A percentile compares a stretch with the other conserved stretches of the same genome.
Evolutionary conservation across 192 early-diverging fungal species (phyloP).

Genomic region (Bifiguratus adelaidae): DNA sequence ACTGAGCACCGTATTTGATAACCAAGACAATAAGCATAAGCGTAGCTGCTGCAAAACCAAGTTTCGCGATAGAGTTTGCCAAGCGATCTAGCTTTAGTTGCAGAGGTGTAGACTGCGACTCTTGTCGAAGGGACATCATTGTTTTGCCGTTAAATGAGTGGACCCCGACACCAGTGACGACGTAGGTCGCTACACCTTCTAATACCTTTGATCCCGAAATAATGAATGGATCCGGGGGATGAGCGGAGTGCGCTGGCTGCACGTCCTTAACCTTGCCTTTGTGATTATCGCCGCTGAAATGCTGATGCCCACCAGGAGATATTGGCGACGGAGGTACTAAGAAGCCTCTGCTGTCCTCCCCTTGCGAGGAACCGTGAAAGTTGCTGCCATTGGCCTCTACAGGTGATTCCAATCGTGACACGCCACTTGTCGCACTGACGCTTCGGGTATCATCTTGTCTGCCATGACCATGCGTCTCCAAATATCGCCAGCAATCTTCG

Average conservation of each 20-base stretch:
- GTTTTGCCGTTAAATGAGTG: slow-evolving; percentile 85
- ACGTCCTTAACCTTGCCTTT: slow-evolving; percentile 8
- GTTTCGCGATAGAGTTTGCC: slow-evolving; percentile 89
- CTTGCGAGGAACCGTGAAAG: slow-evolving; percentile 16
- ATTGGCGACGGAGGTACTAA: slow-evolving; percentile 2
- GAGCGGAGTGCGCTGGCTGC: slow-evolving; percentile 10
- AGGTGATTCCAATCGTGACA: slow-evolving; percentile 3
- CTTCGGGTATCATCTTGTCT: slow-evolving; percentile 12
- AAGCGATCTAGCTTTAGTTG: slow-evolving; percentile 83
- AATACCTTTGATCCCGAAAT: slow-evolving; percentile 88
- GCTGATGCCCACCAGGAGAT: background rate
- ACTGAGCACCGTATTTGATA: slow-evolving; percentile 74
- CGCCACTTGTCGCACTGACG: background rate
- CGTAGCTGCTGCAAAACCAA: slow-evolving; percentile 75
- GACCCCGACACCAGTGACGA: slow-evolving; percentile 75
- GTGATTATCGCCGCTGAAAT: background rate
- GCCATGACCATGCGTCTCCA: slow-evolving; percentile 23
- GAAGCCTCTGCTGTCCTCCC: background rate
- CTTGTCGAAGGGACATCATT: slow-evolving; percentile 79
- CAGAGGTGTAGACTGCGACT: slow-evolving; percentile 81
- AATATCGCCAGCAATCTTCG: slow-evolving; percentile 29
- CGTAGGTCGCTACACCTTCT: slow-evolving; percentile 79
- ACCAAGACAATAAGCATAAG: slow-evolving; percentile 80
- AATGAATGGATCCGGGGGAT: slow-evolving; percentile 66
- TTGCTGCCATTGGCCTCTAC: slow-evolving; percentile 9